phyloP scores from a whole-genome alignment of 1,139 yeast genomes.

The Pneumocystis sp. region DNA sequence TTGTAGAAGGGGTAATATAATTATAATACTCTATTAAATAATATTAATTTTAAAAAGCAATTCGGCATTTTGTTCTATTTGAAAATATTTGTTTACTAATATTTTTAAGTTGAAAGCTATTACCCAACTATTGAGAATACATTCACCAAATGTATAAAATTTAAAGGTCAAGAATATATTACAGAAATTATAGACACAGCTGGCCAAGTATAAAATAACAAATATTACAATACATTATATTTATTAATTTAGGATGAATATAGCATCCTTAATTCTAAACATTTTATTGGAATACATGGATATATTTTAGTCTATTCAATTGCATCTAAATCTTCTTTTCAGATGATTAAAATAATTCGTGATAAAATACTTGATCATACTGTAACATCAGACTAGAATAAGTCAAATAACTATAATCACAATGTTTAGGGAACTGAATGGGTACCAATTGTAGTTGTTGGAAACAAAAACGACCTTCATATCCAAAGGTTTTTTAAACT shows the following conservation, averaged over 20 bases:
- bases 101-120: conserved; percentile 55
- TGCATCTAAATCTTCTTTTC: conserved; percentile 65
- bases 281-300: conserved; percentile 74
- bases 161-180: conserved; percentile 63
- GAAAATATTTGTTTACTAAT: not conserved
- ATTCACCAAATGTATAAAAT: conserved; percentile 55
- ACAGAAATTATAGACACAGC: conserved; percentile 86
- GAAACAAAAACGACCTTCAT: conserved; percentile 58
- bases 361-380: conserved; percentile 70
- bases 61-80: not conserved
- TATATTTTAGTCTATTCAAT: conserved; percentile 72
- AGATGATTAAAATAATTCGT: conserved; percentile 58
- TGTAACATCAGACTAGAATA: conserved; percentile 5
- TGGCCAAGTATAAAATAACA: conserved; percentile 36
- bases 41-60: not conserved
- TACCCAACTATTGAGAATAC: conserved; percentile 91
- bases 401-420: not conserved
- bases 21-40: not conserved
- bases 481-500: conserved; percentile 8
- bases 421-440: conserved; percentile 40
- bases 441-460: conserved; percentile 69
- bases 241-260: conserved; percentile 46
- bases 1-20: conserved; percentile 40
- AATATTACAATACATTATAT: not conserved
- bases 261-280: conserved; percentile 68